These are phyloP conservation scores for Juglanconis sp. DNA, from an alignment of 2,329 filamentous ascomycete genomes.

Conservation along the genomic window DNA sequence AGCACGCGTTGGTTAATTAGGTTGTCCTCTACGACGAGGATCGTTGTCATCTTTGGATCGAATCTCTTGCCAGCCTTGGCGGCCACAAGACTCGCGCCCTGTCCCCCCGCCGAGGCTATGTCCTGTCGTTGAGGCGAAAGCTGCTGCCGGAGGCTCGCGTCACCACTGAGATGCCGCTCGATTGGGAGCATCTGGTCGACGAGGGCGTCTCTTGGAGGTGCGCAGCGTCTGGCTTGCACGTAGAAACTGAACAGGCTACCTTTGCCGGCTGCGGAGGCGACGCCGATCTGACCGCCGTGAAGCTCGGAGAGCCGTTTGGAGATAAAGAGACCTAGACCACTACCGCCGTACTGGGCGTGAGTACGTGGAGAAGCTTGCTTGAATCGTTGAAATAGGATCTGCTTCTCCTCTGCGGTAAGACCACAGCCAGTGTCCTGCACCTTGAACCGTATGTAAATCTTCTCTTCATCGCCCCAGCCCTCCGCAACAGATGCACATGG, in stretches of 20 bases:
- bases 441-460: constrained; percentile 42
- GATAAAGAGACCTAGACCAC: constrained; percentile 63
- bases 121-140: constrained; percentile 26
- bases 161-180: constrained; percentile 20
- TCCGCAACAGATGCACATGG: constrained; percentile 21
- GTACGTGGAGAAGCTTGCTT: constrained; percentile 54
- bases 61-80: constrained; percentile 19
- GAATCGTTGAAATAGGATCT: constrained; percentile 64
- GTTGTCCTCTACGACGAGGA: constrained; percentile 67
- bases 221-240: constrained; percentile 50
- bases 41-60: constrained; percentile 49
- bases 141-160: constrained; percentile 14
- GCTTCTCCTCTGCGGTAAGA: constrained; percentile 59
- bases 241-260: constrained; percentile 64
- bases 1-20: constrained; percentile 66
- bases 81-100: constrained; percentile 21
- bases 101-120: constrained; percentile 19
- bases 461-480: constrained; percentile 32
- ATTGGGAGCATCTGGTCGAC: constrained; percentile 15
- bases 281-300: constrained; percentile 64
- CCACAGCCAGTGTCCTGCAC: constrained; percentile 66
- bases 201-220: constrained; percentile 7
- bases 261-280: constrained; percentile 53
- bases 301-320: constrained; percentile 60
- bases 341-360: constrained; percentile 60